Base-by-base conservation (phyloP, 2,329 filamentous ascomycete genomes). In the Fusarium setosum region DNA sequence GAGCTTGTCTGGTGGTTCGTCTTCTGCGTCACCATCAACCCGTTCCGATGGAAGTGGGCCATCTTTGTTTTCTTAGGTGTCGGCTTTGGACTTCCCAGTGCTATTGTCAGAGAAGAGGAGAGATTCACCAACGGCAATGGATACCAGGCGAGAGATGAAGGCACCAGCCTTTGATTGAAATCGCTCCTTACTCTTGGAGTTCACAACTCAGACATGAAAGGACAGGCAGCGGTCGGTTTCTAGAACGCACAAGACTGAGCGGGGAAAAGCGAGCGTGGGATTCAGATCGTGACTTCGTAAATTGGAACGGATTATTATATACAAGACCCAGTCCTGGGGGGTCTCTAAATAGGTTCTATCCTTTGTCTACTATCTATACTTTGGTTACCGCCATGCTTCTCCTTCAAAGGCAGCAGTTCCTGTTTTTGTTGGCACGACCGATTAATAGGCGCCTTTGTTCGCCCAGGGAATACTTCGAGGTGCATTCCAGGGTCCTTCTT, bases 11-110 rank as follows among this genome's bases (percentile, higher is more conserved):
- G 92, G 82, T 96, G 93, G 93, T 96, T 95, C 67, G 75, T 88
- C 6, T 96, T 96, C 72, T 90, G 90, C 56, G 88, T 95, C 38
- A 80, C 85, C 5, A 85, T 96, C 70, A 96, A 96, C 73, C 93
- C 93, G 0, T 96, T 96, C 77, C 82, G 93, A 9, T 96, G 93
- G 92, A 96, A 96, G 81, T 96, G 93, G 93, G 92, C 90, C 0
- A 74, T 89, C 0, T 96, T 96, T 74, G 92, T 96, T 15, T 89
- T 96, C 70, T 91, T 91, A 60, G 93, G 93, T 0, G 75, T 95
- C 26, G 92, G 91, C 0, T 82, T 86, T 40, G 82, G 81, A 18
- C 73, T 96, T 44, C 93, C 93, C 0, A 82, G 86, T 75, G 82
- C 80, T 13, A 81, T 96, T 23, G 89, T 95, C 1, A 80, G 86